phyloP scores from a whole-genome alignment of 139 green algal genomes.

The Volvox reticuliferus region DNA sequence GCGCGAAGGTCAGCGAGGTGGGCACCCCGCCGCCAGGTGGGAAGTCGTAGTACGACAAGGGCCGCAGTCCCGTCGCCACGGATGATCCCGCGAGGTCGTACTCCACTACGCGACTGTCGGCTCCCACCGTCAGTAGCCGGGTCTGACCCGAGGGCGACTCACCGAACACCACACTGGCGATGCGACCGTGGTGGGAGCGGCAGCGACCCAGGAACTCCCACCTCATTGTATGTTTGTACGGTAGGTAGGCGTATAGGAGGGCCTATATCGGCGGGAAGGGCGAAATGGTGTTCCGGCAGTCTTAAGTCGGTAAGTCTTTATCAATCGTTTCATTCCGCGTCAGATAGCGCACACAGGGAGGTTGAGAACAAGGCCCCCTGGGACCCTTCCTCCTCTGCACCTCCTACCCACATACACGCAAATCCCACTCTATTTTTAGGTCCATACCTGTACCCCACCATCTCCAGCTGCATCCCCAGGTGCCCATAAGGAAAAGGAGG shows the following conservation, averaged over 20 bases:
- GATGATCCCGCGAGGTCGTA: constrained; percentile 70
- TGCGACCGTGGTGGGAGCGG: constrained; percentile 61
- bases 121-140: constrained; percentile 78
- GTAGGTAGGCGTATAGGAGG: constrained; percentile 68
- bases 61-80: constrained; percentile 57
- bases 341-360: too few relatives aligned
- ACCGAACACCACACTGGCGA: constrained; percentile 73
- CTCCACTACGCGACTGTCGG: constrained; percentile 72
- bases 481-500: too few relatives aligned
- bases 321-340: too few relatives aligned
- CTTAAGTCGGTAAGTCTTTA: too few relatives aligned
- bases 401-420: too few relatives aligned
- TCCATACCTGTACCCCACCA: too few relatives aligned
- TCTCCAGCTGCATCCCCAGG: too few relatives aligned
- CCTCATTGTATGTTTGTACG: constrained; percentile 64
- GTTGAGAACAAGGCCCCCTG: too few relatives aligned
- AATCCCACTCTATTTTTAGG: too few relatives aligned
- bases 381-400: too few relatives aligned
- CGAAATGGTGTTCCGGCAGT: too few relatives aligned
- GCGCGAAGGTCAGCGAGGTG: constrained; percentile 72
- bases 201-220: constrained; percentile 82
- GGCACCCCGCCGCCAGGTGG: constrained; percentile 51
- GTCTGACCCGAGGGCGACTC: constrained; percentile 71
- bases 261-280: constrained; percentile 34
- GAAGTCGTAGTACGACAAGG: constrained; percentile 48